A percentile compares a stretch with the other conserved stretches of the same genome.
phyloP scores from a whole-genome alignment of 208 protist species.

The Leishmania arabica region DNA sequence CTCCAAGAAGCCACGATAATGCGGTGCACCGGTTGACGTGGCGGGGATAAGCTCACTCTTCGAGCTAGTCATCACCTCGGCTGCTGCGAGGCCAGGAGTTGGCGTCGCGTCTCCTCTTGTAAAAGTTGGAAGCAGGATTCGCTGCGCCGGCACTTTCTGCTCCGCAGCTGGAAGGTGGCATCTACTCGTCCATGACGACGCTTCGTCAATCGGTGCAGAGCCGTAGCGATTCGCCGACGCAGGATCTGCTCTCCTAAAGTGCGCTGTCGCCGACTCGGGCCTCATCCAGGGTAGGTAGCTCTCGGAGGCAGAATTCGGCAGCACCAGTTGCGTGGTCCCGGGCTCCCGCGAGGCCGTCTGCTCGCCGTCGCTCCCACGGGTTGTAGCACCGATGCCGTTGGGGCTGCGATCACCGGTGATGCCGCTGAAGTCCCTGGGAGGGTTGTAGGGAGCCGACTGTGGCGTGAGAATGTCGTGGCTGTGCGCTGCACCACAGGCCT shows the following conservation, averaged over 20 bases:
- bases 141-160: not conserved
- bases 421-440: not conserved
- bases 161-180: not conserved
- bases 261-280: too few species aligned
- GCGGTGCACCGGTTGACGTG: not conserved
- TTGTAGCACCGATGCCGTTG: not conserved
- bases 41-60: not conserved
- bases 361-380: not conserved
- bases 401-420: not conserved
- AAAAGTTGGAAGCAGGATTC: not conserved
- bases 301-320: not conserved
- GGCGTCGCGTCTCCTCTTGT: not conserved
- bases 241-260: not conserved
- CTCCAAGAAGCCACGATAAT: not conserved
- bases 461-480: not conserved
- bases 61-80: not conserved
- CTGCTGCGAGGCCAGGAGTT: not conserved
- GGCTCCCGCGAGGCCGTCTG: not conserved
- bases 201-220: not conserved
- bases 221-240: constrained; percentile 16
- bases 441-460: not conserved
- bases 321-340: not conserved
- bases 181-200: not conserved
- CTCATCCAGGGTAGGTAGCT: not conserved
- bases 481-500: not conserved